These are phyloP conservation scores for Acacia pycnantha DNA, from an alignment of 331 rosid genomes.

Conservation along the genomic window DNA sequence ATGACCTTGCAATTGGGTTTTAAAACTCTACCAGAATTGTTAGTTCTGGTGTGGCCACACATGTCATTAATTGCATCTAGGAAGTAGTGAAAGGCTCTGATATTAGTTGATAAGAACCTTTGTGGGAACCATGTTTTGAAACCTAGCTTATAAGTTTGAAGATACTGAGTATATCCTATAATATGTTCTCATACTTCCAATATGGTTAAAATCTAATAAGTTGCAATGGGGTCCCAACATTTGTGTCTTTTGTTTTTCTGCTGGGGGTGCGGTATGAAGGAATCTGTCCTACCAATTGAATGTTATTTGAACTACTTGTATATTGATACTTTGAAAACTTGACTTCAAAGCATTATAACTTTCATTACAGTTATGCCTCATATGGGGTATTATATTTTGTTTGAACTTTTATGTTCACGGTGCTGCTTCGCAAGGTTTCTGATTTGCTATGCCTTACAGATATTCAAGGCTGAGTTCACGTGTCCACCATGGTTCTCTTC, in stretches of 20 bases:
- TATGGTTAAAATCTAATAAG: background rate
- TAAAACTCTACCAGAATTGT: background rate
- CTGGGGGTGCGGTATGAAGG: background rate
- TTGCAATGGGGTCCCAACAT: background rate
- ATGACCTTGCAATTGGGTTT: background rate
- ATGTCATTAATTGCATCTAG: background rate
- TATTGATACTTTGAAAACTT: background rate
- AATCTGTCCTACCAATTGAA: background rate
- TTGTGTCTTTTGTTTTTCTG: background rate
- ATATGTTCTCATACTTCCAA: background rate
- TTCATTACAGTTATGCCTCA: background rate
- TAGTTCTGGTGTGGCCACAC: background rate
- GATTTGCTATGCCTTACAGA: constrained; percentile 45
- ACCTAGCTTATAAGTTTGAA: background rate
- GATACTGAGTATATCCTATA: background rate
- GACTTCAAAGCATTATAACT: background rate
- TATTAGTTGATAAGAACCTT: background rate
- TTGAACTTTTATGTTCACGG: constrained; percentile 8
- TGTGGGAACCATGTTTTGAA: background rate
- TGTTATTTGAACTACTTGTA: background rate
- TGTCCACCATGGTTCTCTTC: constrained; percentile 97
- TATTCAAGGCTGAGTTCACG: constrained; percentile 82
- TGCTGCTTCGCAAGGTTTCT: constrained; percentile 12
- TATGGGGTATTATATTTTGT: background rate
- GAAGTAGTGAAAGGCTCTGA: background rate